These are phyloP conservation scores for Xylaria sp. DNA, from an alignment of 2,329 filamentous ascomycete species.

Conservation along the genomic window DNA sequence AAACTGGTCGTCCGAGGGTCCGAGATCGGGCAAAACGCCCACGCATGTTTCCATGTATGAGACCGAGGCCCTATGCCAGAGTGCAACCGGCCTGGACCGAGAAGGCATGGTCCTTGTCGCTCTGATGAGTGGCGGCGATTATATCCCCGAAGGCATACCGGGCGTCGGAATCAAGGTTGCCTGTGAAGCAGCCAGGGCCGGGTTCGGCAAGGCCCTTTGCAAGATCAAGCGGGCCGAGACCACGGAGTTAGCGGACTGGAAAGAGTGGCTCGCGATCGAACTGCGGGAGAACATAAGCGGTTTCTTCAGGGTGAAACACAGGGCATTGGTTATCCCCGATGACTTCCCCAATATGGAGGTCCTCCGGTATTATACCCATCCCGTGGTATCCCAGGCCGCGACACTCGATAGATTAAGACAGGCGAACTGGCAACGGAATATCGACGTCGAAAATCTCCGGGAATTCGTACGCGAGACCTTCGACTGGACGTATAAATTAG, in stretches of 20 bases:
- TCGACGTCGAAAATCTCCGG: conserved; percentile 64
- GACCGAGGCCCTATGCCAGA: conserved; percentile 46
- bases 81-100: conserved; percentile 60
- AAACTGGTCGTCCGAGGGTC: conserved; percentile 74
- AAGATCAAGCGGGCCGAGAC: conserved; percentile 55
- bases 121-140: conserved; percentile 92
- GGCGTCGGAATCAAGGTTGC: conserved; percentile 84
- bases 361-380: conserved; percentile 81
- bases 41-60: conserved; percentile 86
- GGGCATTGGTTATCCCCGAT: conserved; percentile 67
- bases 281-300: conserved; percentile 77
- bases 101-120: conserved; percentile 93
- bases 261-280: conserved; percentile 65
- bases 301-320: conserved; percentile 72
- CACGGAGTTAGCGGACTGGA: conserved; percentile 62
- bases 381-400: conserved; percentile 64
- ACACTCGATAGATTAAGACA: conserved; percentile 50
- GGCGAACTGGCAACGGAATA: conserved; percentile 55
- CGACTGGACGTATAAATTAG: conserved; percentile 74
- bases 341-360: conserved; percentile 76
- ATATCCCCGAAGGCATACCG: conserved; percentile 79
- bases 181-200: conserved; percentile 82
- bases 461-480: conserved; percentile 74
- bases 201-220: conserved; percentile 75
- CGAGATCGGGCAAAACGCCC: conserved; percentile 58